These are phyloP conservation scores for Annulohypoxylon bovei DNA, from an alignment of 495 filamentous ascomycete species.

Conservation along the genomic window DNA sequence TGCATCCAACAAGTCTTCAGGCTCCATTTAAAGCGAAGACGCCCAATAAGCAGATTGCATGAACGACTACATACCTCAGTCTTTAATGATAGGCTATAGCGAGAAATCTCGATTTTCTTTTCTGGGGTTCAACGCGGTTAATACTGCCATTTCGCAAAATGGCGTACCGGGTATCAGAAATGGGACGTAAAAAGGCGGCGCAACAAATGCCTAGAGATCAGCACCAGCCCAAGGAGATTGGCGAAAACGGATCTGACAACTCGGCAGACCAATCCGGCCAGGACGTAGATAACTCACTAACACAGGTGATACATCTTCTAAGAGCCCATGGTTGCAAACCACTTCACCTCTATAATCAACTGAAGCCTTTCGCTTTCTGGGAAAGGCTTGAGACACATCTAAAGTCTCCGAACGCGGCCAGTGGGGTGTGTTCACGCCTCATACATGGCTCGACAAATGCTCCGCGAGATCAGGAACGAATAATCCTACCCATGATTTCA, in stretches of 20 bases:
- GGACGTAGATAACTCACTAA: background rate
- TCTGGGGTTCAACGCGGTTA: background rate
- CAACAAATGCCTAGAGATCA: background rate
- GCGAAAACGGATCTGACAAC: background rate
- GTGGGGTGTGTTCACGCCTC: background rate
- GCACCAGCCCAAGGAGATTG: background rate
- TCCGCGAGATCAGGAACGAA: background rate
- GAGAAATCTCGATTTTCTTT: background rate
- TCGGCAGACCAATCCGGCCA: background rate
- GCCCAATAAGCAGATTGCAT: slow-evolving; percentile 27
- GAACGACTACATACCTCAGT: no score
- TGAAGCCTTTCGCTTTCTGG: slow-evolving; percentile 25
- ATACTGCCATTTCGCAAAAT: slow-evolving; percentile 1
- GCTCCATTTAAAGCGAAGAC: background rate
- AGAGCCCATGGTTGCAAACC: background rate
- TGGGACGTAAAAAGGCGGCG: slow-evolving; percentile 32
- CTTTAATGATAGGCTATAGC: background rate
- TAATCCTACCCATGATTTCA: slow-evolving; percentile 40
- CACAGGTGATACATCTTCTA: slow-evolving; percentile 13
- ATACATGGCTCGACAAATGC: background rate
- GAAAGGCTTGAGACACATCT: slow-evolving; percentile 13
- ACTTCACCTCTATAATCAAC: background rate
- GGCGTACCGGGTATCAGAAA: slow-evolving; percentile 14
- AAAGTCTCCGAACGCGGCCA: background rate
- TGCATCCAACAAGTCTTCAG: background rate